Percentiles rank a stretch among this genome's conserved stretches.
Evolutionary conservation across 164 flowering plant species (phyloP).

Genomic region (Kingdonia uniflora): DNA sequence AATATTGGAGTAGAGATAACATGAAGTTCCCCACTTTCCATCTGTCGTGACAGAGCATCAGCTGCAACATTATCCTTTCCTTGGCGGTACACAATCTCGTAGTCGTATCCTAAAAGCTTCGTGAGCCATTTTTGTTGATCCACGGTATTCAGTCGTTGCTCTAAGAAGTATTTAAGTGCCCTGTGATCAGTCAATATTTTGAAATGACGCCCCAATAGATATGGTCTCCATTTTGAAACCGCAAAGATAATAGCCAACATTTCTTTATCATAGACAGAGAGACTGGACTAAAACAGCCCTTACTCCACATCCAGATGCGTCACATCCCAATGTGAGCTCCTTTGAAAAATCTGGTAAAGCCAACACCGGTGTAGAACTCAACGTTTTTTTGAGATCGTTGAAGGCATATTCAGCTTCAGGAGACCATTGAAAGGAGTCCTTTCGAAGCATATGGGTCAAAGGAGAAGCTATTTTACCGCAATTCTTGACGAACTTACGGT

Average conservation of each 20-base stretch:
- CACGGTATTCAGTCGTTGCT: neutral
- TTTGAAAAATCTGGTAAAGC: neutral
- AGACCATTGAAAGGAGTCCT: conserved; percentile 1
- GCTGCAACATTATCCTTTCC: neutral
- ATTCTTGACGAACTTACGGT: neutral
- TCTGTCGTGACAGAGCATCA: neutral
- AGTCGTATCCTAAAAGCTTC: neutral
- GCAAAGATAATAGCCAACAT: neutral
- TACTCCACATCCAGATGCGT: neutral
- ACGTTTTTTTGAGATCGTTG: neutral
- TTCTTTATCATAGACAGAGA: neutral
- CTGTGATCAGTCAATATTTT: neutral
- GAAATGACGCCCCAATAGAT: neutral
- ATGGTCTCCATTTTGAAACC: neutral
- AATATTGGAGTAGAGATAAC: no score
- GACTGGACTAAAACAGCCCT: neutral
- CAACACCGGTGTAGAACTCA: neutral
- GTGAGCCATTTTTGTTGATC: conserved; percentile 3
- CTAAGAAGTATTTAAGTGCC: neutral
- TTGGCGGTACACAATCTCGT: no score
- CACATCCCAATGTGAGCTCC: neutral
- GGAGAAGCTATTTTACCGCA: neutral
- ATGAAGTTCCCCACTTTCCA: neutral
- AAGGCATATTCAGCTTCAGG: neutral
- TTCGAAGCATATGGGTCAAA: neutral